A percentile compares a stretch with the other conserved stretches of the same genome.
Evolutionary conservation across 805 yeast genomes (phyloP).

Genomic region (Wickerhamomyces strasburgensis): DNA sequence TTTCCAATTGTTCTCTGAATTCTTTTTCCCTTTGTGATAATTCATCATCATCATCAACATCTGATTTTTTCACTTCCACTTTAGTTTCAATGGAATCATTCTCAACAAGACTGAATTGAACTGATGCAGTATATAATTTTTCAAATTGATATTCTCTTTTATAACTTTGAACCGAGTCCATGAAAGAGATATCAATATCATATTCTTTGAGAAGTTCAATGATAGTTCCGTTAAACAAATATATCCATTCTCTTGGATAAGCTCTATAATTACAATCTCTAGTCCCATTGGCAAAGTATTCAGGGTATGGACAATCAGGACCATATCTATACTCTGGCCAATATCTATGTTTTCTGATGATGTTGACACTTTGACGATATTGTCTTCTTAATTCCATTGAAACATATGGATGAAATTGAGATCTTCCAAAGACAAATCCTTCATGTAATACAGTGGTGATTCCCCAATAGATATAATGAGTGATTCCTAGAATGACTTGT

Average conservation of each 20-base stretch:
- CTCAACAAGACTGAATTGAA: background rate
- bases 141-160: background rate
- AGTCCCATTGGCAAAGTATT: background rate
- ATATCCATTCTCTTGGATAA: background rate
- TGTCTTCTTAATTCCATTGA: background rate
- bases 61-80: background rate
- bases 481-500: background rate
- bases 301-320: background rate
- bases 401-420: background rate
- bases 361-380: background rate
- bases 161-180: background rate
- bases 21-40: no score
- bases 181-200: background rate
- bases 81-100: background rate
- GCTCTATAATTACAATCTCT: background rate
- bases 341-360: background rate
- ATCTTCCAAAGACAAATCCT: background rate
- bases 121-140: background rate
- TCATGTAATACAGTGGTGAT: background rate
- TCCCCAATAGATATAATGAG: background rate
- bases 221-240: background rate
- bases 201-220: background rate
- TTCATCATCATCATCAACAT: background rate
- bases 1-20: no score
- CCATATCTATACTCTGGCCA: background rate